Evolutionary conservation across 768 basidiomycete species (phyloP).

Genomic region (Auricularia auricula-judae): DNA sequence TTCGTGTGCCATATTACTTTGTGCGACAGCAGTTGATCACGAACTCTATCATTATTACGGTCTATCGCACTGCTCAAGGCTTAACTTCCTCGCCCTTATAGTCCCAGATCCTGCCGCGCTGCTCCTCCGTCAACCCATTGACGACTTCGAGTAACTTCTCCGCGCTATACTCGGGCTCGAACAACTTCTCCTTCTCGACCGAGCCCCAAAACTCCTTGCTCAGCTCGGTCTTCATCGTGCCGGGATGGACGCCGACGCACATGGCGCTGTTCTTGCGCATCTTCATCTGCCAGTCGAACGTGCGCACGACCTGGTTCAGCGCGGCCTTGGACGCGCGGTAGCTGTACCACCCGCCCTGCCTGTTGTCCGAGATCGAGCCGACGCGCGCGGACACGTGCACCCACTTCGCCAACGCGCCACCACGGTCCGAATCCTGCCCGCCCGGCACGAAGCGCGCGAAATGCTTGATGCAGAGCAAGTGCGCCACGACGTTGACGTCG

Average conservation of each 20-base stretch:
- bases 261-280: conserved; percentile 37
- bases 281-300: conserved; percentile 44
- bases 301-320: conserved; percentile 51
- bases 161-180: conserved; percentile 42
- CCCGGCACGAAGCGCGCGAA: conserved; percentile 47
- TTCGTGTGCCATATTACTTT: no score
- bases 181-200: conserved; percentile 25
- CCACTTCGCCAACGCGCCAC: conserved; percentile 36
- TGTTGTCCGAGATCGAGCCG: conserved; percentile 48
- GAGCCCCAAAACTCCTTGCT: conserved; percentile 43
- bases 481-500: conserved; percentile 48
- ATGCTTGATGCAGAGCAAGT: conserved; percentile 51
- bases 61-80: no score
- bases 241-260: conserved; percentile 47
- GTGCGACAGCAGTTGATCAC: no score
- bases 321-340: conserved; percentile 54
- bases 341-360: conserved; percentile 50
- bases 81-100: conserved; percentile 40
- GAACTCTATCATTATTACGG: no score
- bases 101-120: conserved; percentile 47
- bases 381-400: conserved; percentile 50
- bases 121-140: conserved; percentile 24
- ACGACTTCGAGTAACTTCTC: conserved; percentile 36
- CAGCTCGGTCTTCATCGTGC: conserved; percentile 49
- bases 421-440: conserved; percentile 4